Evolutionary conservation across 163 green algal genomes (phyloP).

Genomic region (Volvox carteri): DNA sequence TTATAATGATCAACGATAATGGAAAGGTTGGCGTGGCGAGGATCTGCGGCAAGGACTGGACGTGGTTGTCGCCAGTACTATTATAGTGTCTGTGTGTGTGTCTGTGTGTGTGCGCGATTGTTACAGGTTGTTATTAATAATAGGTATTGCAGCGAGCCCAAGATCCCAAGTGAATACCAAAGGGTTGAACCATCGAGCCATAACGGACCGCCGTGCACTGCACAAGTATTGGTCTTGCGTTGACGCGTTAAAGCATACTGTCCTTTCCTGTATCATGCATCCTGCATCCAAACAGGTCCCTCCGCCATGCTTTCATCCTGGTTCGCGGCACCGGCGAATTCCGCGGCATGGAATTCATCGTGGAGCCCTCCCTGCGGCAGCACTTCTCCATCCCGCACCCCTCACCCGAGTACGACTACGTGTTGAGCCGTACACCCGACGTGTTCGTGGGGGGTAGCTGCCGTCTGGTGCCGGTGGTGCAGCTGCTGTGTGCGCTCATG

Average conservation of each 20-base stretch:
- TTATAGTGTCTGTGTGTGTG: too few species aligned
- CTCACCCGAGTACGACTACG: conserved; percentile 57
- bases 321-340: conserved; percentile 55
- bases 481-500: conserved; percentile 78
- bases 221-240: too few species aligned
- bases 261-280: neutral
- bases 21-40: too few species aligned
- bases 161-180: too few species aligned
- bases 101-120: too few species aligned
- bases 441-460: conserved; percentile 67
- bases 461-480: conserved; percentile 66
- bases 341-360: conserved; percentile 57
- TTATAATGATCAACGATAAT: too few species aligned
- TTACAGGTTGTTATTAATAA: too few species aligned
- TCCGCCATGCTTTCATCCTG: conserved; percentile 41
- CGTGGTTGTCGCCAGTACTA: too few species aligned
- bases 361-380: conserved; percentile 66
- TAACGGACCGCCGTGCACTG: too few species aligned
- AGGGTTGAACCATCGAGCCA: too few species aligned
- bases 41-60: too few species aligned
- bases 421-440: conserved; percentile 58
- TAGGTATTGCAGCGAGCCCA: too few species aligned
- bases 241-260: neutral
- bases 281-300: neutral
- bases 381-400: conserved; percentile 73